Percentiles rank a stretch among this genome's conserved stretches.
phyloP scores from a whole-genome alignment of 2,329 filamentous ascomycete genomes.

The Penicillium aurantiogriseum region DNA sequence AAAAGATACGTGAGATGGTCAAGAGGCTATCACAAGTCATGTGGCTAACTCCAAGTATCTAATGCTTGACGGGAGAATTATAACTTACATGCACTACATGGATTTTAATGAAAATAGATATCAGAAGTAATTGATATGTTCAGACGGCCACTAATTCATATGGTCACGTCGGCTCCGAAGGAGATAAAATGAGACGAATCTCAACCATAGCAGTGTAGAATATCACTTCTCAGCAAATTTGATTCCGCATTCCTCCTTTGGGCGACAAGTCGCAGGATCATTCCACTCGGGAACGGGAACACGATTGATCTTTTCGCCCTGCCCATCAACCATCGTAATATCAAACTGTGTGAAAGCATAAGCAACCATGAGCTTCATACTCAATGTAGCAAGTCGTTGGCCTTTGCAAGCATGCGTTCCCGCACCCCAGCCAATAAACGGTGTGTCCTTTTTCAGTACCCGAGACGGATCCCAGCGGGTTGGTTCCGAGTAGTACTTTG shows the following conservation, averaged over 20 bases:
- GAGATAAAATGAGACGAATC: neutral
- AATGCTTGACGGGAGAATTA: neutral
- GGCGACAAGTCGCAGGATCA: constrained; percentile 10
- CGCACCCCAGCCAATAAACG: constrained; percentile 9
- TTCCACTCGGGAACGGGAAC: constrained; percentile 7
- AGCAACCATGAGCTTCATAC: constrained; percentile 9
- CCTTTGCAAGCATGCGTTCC: constrained; percentile 12
- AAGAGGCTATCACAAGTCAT: neutral
- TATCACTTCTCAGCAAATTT: neutral
- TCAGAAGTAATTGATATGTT: neutral
- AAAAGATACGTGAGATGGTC: neutral
- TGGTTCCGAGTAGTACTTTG: constrained; percentile 3
- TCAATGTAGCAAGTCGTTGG: constrained; percentile 12
- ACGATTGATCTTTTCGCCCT: neutral
- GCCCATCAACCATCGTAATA: constrained; percentile 5
- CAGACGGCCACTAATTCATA: neutral
- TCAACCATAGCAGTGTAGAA: neutral
- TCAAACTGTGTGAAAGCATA: constrained; percentile 4
- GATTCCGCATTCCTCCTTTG: constrained; percentile 4
- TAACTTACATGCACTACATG: neutral
- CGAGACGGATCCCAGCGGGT: constrained; percentile 12
- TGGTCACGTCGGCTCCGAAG: neutral
- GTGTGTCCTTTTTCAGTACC: neutral
- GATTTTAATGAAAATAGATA: neutral
- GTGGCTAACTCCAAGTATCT: neutral